These are phyloP conservation scores for Platanthera guangdongensis DNA, from an alignment of 106 monocot genomes.

Conservation along the genomic window DNA sequence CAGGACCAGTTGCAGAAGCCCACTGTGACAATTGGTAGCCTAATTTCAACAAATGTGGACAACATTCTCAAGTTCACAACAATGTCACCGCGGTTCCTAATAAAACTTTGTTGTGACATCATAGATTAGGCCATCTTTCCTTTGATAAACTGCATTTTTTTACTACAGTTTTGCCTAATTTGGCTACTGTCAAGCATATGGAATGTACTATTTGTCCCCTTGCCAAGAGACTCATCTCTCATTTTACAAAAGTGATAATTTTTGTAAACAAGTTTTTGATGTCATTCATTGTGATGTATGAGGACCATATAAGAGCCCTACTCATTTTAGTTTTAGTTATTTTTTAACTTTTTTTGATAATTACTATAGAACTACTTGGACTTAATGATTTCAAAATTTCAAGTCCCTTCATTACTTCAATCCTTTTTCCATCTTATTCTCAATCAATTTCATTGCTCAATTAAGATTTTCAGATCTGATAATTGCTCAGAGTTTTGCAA, in stretches of 20 bases:
- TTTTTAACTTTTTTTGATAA: background rate
- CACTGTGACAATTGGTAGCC: background rate
- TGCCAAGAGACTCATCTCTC: background rate
- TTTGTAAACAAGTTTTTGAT: background rate
- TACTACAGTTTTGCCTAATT: background rate
- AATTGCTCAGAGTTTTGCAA: too few relatives aligned
- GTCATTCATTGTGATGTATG: background rate
- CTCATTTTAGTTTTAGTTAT: background rate
- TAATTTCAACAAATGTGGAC: too few relatives aligned
- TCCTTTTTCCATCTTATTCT: background rate
- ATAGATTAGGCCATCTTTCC: background rate
- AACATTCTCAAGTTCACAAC: too few relatives aligned
- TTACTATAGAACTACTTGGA: background rate
- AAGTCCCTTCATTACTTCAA: background rate
- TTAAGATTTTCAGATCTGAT: too few relatives aligned
- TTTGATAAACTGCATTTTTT: background rate
- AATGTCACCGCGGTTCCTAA: background rate
- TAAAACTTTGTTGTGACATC: background rate
- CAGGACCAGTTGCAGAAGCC: background rate
- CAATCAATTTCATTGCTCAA: too few relatives aligned
- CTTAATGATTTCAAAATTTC: background rate
- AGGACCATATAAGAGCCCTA: background rate
- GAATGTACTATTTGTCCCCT: background rate
- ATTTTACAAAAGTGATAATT: background rate
- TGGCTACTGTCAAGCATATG: background rate